Evolutionary conservation across 768 basidiomycete genomes (phyloP).

Genomic region (Coprinopsis cinerea): DNA sequence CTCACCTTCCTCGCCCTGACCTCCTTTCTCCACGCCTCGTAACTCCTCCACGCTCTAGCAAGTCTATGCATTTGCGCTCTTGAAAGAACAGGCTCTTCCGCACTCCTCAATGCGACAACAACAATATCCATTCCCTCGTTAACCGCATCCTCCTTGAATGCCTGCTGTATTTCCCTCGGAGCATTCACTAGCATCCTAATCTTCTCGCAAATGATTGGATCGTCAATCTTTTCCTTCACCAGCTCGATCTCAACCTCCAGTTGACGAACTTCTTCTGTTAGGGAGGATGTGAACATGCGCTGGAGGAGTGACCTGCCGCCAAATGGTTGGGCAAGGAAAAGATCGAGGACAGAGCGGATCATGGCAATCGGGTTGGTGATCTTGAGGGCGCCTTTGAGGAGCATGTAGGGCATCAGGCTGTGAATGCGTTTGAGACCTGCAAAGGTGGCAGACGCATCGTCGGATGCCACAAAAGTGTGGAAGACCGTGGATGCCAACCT

Average conservation of each 20-base stretch:
- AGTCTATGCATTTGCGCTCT: constrained; percentile 79
- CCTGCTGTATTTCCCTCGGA: constrained; percentile 79
- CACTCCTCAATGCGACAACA: constrained; percentile 71
- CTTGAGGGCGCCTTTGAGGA: constrained; percentile 85
- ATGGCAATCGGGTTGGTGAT: constrained; percentile 95
- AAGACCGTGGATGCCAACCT: constrained; percentile 96
- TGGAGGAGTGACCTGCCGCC: constrained; percentile 90
- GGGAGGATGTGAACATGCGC: constrained; percentile 90
- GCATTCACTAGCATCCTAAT: constrained; percentile 82
- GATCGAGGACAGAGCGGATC: constrained; percentile 90
- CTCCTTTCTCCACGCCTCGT: constrained; percentile 49
- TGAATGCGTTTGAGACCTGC: constrained; percentile 87
- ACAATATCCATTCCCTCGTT: constrained; percentile 71
- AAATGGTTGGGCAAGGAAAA: constrained; percentile 96
- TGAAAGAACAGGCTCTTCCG: constrained; percentile 68
- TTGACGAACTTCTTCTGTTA: constrained; percentile 82
- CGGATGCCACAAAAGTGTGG: constrained; percentile 89
- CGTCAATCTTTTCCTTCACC: constrained; percentile 85
- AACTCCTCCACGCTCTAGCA: constrained; percentile 70
- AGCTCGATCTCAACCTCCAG: constrained; percentile 84
- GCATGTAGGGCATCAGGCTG: constrained; percentile 95
- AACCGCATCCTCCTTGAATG: constrained; percentile 74
- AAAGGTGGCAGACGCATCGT: constrained; percentile 86
- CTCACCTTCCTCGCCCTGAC: constrained; percentile 58
- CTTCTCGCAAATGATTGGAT: constrained; percentile 84